Percentiles rank a stretch among this genome's conserved stretches.
Evolutionary conservation across 1,284 basidiomycete species (phyloP).

Genomic region (Cryptococcus jaspeensis): DNA sequence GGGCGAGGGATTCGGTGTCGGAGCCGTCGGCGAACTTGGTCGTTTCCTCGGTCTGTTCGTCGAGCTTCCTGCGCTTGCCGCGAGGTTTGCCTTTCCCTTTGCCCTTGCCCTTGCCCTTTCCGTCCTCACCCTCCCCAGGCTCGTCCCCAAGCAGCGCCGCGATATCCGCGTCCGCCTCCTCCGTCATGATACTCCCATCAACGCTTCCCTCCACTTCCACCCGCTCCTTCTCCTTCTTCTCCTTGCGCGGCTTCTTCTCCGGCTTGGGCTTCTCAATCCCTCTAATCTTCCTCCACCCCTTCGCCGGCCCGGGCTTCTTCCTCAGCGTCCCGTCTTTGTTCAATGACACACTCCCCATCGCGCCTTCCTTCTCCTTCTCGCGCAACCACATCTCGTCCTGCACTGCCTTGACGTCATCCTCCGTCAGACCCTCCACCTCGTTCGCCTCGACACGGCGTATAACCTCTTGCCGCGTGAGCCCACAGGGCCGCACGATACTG

Average conservation of each 20-base stretch:
- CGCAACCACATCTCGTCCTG: constrained; percentile 48
- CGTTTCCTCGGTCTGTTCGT: constrained; percentile 7
- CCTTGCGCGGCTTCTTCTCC: constrained; percentile 10
- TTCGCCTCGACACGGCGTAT: constrained; percentile 31
- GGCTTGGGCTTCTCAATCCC: constrained; percentile 16
- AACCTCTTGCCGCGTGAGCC: constrained; percentile 39
- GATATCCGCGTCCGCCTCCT: constrained; percentile 44
- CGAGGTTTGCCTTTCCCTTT: constrained; percentile 22
- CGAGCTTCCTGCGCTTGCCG: constrained; percentile 22
- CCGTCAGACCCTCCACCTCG: constrained; percentile 37
- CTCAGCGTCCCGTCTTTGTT: constrained; percentile 50
- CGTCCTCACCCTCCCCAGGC: neutral
- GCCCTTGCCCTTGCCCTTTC: constrained; percentile 6
- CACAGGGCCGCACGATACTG: constrained; percentile 37
- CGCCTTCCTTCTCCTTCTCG: constrained; percentile 30
- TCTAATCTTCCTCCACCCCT: constrained; percentile 46
- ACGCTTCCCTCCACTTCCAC: constrained; percentile 11
- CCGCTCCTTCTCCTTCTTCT: constrained; percentile 24
- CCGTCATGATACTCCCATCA: constrained; percentile 20
- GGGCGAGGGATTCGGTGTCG: constrained; percentile 17
- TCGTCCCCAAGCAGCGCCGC: constrained; percentile 32
- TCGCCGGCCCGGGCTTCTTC: constrained; percentile 50
- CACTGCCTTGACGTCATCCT: constrained; percentile 46
- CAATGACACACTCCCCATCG: constrained; percentile 11
- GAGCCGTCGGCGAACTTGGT: constrained; percentile 17